Percentiles rank a stretch among this genome's conserved stretches.
phyloP scores from a whole-genome alignment of 192 early-diverging fungal genomes.

The Coemansia sp. region DNA sequence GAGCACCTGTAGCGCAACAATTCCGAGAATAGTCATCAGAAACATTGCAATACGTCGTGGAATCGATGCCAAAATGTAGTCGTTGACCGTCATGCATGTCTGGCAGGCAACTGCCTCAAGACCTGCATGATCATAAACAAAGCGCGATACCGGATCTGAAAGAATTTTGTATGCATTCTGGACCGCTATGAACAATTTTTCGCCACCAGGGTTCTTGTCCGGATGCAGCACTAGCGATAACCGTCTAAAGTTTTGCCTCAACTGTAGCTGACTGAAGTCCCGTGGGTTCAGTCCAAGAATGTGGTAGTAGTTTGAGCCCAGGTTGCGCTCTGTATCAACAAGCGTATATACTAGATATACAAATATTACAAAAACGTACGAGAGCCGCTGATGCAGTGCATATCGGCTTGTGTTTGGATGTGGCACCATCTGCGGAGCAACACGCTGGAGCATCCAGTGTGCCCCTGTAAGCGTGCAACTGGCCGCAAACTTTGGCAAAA shows the following conservation, averaged over 20 bases:
- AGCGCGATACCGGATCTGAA: constrained; percentile 60
- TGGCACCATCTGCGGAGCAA: constrained; percentile 33
- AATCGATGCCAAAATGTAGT: constrained; percentile 72
- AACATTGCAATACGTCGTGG: constrained; percentile 35
- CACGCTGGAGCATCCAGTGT: constrained; percentile 32
- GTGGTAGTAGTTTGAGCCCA: constrained; percentile 45
- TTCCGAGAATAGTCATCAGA: constrained; percentile 28
- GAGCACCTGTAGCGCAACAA: constrained; percentile 43
- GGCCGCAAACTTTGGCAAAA: constrained; percentile 39
- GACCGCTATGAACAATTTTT: constrained; percentile 71
- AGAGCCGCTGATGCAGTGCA: constrained; percentile 31
- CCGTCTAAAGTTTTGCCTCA: constrained; percentile 51
- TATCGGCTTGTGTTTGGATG: constrained; percentile 22
- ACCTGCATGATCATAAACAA: constrained; percentile 72
- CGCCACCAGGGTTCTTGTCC: constrained; percentile 65
- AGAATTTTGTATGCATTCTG: constrained; percentile 77
- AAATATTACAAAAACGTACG: constrained; percentile 37
- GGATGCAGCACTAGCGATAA: constrained; percentile 60
- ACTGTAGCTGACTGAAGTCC: constrained; percentile 17
- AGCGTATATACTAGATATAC: constrained; percentile 40
- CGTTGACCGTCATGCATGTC: constrained; percentile 61
- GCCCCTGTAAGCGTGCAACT: constrained; percentile 19
- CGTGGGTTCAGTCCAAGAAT: constrained; percentile 36
- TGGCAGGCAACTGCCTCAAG: constrained; percentile 61
- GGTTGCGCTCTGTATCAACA: constrained; percentile 27